Evolutionary conservation across 345 rosid species (phyloP).

Genomic region (sweet orange (Citrus sinensis)): DVS_A1.0 CM039162.1:7053001-7053500

Average conservation of each 20-base stretch:
- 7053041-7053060: constrained; percentile 56
- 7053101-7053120: constrained; percentile 78
- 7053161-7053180: neutral
- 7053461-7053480: constrained; percentile 59
- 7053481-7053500: constrained; percentile 51
- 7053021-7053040: constrained; percentile 78
- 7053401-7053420: constrained; percentile 84
- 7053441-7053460: constrained; percentile 78
- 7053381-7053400: constrained; percentile 70
- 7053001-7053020: constrained; percentile 68
- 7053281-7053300: constrained; percentile 89
- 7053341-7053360: constrained; percentile 80
- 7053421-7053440: constrained; percentile 92
- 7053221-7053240: constrained; percentile 54
- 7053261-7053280: constrained; percentile 82
- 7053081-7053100: constrained; percentile 89
- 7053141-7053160: constrained; percentile 33
- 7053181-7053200: neutral
- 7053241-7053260: constrained; percentile 55
- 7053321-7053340: constrained; percentile 91
- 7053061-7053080: constrained; percentile 63
- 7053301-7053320: constrained; percentile 87
- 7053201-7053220: constrained; percentile 9
- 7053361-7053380: constrained; percentile 97
- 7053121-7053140: constrained; percentile 83